A percentile compares a stretch with the other conserved stretches of the same genome.
These are phyloP conservation scores for Pseudogymnoascus sp. DNA, from an alignment of 2,329 filamentous ascomycete species.

Conservation along the genomic window DNA sequence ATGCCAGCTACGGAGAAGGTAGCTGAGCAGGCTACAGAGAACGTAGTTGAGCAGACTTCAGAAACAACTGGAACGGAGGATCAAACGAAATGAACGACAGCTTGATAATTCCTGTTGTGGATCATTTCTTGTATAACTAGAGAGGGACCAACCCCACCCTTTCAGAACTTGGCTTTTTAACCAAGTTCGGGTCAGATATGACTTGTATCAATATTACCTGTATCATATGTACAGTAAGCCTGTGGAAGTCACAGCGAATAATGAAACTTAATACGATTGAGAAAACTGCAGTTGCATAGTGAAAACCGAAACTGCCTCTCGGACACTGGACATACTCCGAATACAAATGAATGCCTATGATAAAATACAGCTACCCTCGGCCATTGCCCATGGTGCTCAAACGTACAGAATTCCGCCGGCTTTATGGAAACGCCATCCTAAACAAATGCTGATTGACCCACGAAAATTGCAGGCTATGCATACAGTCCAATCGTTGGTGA, in stretches of 20 bases:
- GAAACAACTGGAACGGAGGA: not conserved
- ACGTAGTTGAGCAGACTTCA: not conserved
- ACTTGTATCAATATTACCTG: not conserved
- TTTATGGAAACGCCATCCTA: not conserved
- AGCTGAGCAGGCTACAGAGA: not conserved
- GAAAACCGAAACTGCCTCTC: not conserved
- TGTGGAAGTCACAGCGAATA: not conserved
- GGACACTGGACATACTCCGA: not conserved
- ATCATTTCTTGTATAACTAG: slow-evolving; percentile 4
- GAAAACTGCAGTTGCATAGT: not conserved
- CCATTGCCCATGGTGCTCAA: not conserved
- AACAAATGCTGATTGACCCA: not conserved
- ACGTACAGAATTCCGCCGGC: not conserved
- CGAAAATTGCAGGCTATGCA: not conserved
- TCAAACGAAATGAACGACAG: not conserved
- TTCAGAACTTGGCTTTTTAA: not conserved
- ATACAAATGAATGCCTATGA: not conserved
- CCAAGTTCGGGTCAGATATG: slow-evolving; percentile 1
- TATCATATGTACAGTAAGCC: slow-evolving; percentile 1
- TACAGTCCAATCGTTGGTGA: not conserved
- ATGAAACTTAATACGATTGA: not conserved
- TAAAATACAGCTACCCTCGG: not conserved
- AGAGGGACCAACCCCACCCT: not conserved
- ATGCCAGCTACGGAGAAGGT: not conserved
- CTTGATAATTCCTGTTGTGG: not conserved